Base-by-base conservation (phyloP, 352 stramenopile genomes). In the Globisporangium cylindrosporum region DNA sequence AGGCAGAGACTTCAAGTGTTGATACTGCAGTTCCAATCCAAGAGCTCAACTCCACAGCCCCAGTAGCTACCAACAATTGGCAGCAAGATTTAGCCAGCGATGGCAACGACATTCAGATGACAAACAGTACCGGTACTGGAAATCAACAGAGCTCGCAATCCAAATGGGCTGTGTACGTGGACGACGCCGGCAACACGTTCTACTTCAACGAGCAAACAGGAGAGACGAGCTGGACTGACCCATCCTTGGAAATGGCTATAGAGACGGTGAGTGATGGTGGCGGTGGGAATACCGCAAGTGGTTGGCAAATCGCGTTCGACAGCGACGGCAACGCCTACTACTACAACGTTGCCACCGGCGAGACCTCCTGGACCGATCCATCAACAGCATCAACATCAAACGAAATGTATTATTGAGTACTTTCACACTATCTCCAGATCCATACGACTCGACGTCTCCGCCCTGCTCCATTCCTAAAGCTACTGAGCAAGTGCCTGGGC, bases 161-260 rank as follows among this genome's bases (percentile, higher is more conserved):
- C 49, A 20, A 51, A 7, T 83, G 76, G 78, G 59, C 66, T 12
- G 67, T 75, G 41, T 79, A 60, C 41, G 54, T 76, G 32, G 77
- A 86, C 38, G 72, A 38, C 41, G 62, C 59, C 15, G 74, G 77
- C 29, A 74, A 65, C 46, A 63, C 72, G 22, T 88, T 86, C 66
- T 85, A 74, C 71, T 80, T 76, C 71, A 78, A 83, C 55, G 10
- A 59, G 20, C 18, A 59, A 7, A 82, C 77, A 24, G 72, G 72
- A 43, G 71, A 84, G 61, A 79, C 77, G 51, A 68, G 73, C 66
- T 84, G 74, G 74, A 69, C 49, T 29, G 20, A 53, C 1, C 27
- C 48, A 58, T 60, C 62, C 24, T 36, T 29, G 18, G 54, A 59
- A 27, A 59, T 38, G n/a, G 60, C 54, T 62, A 64, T 10, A 32